Conservation (phyloP, 306 rosid genomes). For the Arachis stenosperma region DNA sequence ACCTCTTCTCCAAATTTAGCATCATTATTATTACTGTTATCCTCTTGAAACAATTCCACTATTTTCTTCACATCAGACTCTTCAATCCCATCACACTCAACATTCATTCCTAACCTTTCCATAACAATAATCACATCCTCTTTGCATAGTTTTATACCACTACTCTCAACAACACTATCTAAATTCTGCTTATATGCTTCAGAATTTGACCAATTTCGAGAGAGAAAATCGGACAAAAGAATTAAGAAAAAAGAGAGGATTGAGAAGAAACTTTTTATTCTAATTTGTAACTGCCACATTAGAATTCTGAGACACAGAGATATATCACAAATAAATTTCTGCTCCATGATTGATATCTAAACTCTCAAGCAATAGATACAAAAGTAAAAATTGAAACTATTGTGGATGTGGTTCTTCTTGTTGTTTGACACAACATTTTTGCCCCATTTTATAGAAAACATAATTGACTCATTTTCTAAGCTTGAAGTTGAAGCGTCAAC, state of each 20-base stretch:
- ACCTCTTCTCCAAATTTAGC: constrained; percentile 49
- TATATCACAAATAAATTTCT: not conserved
- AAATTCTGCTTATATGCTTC: constrained; percentile 11
- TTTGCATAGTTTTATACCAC: constrained; percentile 31
- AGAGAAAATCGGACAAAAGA: constrained; percentile 4
- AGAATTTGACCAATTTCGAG: constrained; percentile 1
- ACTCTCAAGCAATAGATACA: not conserved
- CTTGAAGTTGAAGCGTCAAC: constrained; percentile 38
- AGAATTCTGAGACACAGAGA: constrained; percentile 12
- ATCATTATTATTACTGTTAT: not conserved
- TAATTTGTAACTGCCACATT: constrained; percentile 13
- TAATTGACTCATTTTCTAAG: not conserved
- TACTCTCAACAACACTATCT: not conserved
- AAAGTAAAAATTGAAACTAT: not conserved
- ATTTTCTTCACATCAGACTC: constrained; percentile 39
- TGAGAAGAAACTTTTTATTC: constrained; percentile 13
- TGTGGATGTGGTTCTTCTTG: not conserved
- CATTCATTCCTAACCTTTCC: constrained; percentile 43
- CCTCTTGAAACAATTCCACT: constrained; percentile 42
- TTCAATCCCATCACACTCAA: not conserved
- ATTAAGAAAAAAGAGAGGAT: constrained; percentile 17
- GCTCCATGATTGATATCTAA: constrained; percentile 22
- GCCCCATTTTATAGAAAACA: constrained; percentile 1
- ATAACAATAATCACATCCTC: constrained; percentile 49
- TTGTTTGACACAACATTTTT: not conserved